These are phyloP conservation scores for Gnaphalium uliginosum DNA, from an alignment of 129 eudicot species.

Conservation along the genomic window DNA sequence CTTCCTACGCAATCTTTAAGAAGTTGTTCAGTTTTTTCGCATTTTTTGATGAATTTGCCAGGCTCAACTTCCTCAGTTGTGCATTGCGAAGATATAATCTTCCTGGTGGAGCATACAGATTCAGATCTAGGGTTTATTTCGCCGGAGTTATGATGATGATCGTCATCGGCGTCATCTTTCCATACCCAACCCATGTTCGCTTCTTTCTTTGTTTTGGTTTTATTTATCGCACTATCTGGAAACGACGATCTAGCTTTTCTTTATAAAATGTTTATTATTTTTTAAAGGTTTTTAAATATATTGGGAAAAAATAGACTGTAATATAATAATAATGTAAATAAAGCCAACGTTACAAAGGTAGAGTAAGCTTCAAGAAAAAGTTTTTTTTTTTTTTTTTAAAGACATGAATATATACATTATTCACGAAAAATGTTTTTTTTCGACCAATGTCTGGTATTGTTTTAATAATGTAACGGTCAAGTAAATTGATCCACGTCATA, in stretches of 20 bases:
- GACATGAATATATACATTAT: no score
- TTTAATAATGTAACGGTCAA: no score
- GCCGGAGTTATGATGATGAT: conserved; percentile 22
- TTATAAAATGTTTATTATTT: no score
- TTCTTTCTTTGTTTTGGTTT: background rate
- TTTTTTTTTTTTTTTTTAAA: no score
- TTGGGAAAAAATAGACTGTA: no score
- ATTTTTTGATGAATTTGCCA: conserved; percentile 76
- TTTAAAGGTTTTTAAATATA: no score
- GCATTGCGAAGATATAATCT: conserved; percentile 64
- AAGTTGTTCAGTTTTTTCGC: conserved; percentile 76
- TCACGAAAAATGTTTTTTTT: no score
- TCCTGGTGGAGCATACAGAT: conserved; percentile 61
- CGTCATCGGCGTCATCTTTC: conserved; percentile 46
- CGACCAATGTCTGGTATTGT: no score
- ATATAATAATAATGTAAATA: no score
- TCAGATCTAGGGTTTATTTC: conserved; percentile 29
- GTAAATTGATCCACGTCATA: no score
- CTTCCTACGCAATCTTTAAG: conserved; percentile 75
- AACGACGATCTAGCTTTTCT: background rate
- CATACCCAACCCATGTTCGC: conserved; percentile 60
- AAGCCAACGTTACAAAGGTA: background rate
- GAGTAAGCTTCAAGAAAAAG: background rate
- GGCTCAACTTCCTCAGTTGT: conserved; percentile 89
- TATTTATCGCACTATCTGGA: conserved; percentile 43